These are phyloP conservation scores for Trichoderma oligosporum DNA, from an alignment of 2,329 filamentous ascomycete genomes.

Conservation along the genomic window DNA sequence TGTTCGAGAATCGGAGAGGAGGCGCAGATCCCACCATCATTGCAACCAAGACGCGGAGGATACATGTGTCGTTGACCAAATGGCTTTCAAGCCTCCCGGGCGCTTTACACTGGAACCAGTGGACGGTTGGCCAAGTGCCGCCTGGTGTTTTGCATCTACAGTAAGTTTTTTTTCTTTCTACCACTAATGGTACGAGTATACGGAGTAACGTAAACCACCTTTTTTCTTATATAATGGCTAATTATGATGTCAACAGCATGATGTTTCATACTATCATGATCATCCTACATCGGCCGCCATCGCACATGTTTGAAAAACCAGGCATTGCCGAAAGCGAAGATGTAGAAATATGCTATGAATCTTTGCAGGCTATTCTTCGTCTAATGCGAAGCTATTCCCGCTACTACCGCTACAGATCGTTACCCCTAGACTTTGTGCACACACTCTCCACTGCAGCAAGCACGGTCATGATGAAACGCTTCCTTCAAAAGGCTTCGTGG, in stretches of 20 bases:
- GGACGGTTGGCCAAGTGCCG: slow-evolving; percentile 45
- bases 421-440: slow-evolving; percentile 48
- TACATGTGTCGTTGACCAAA: slow-evolving; percentile 45
- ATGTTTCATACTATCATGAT: slow-evolving; percentile 50
- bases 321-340: slow-evolving; percentile 41
- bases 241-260: slow-evolving; percentile 33
- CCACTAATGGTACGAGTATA: too few relatives aligned
- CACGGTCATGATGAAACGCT: slow-evolving; percentile 45
- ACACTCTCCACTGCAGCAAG: slow-evolving; percentile 47
- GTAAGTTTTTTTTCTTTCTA: slow-evolving; percentile 25
- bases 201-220: too few relatives aligned
- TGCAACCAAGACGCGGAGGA: slow-evolving; percentile 41
- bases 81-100: slow-evolving; percentile 45
- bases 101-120: slow-evolving; percentile 49
- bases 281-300: slow-evolving; percentile 48
- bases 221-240: slow-evolving; percentile 17
- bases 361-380: slow-evolving; percentile 43
- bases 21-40: slow-evolving; percentile 40
- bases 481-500: slow-evolving; percentile 39
- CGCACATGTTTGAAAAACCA: slow-evolving; percentile 40
- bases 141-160: slow-evolving; percentile 47
- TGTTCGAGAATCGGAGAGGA: slow-evolving; percentile 46
- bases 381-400: slow-evolving; percentile 43
- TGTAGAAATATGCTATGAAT: slow-evolving; percentile 49
- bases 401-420: slow-evolving; percentile 41